These are phyloP conservation scores for Circinella minor DNA, from an alignment of 371 early-diverging fungal genomes.

Conservation along the genomic window DNA sequence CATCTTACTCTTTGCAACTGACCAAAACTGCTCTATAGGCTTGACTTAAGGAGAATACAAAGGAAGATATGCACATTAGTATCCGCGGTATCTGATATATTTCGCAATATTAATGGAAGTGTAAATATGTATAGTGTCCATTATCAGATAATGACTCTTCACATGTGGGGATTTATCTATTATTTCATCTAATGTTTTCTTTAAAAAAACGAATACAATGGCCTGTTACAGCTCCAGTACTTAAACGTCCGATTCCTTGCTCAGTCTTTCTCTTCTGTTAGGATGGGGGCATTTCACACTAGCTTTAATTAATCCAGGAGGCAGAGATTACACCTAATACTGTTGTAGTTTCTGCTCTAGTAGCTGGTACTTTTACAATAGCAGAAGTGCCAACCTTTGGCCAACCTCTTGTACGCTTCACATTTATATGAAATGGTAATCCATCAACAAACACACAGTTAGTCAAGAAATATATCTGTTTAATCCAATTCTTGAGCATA, in stretches of 20 bases:
- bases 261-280: constrained; percentile 11
- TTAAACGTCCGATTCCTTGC: background rate
- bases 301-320: constrained; percentile 10
- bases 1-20: constrained; percentile 5
- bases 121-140: too few species aligned
- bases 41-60: constrained; percentile 12
- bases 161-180: too few species aligned
- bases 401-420: constrained; percentile 19
- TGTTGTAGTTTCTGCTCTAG: constrained; percentile 14
- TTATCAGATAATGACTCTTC: too few species aligned
- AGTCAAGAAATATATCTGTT: constrained; percentile 16
- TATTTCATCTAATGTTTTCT: too few species aligned
- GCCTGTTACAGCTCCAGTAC: constrained; percentile 1
- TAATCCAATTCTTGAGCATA: constrained; percentile 19
- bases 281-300: background rate
- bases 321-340: constrained; percentile 18
- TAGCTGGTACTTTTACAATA: constrained; percentile 18
- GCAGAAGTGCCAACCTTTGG: constrained; percentile 16
- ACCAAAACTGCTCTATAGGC: constrained; percentile 14
- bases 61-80: background rate
- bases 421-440: constrained; percentile 20
- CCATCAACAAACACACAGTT: constrained; percentile 14
- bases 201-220: background rate
- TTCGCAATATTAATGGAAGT: too few species aligned
- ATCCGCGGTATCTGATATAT: too few species aligned